Base-by-base conservation (phyloP, 2,329 filamentous ascomycete genomes). In the Botryosphaeria dothidea region DNA sequence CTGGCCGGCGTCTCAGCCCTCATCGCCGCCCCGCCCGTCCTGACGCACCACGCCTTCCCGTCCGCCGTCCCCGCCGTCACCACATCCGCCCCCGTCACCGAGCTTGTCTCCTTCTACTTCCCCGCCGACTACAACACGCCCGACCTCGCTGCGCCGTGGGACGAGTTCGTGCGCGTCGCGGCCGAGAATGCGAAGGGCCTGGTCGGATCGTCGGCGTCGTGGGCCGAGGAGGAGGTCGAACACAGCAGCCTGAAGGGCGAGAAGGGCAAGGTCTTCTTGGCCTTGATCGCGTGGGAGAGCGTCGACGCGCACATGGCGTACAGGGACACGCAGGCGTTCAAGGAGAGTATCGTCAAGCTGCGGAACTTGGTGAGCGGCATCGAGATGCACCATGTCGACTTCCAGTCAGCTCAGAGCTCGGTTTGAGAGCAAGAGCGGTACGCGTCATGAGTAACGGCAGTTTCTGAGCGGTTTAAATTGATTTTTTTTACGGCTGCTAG, bases 231-330 rank as follows among this genome's bases (percentile, higher is more conserved):
- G 8, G 51, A 57, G 23, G 41, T 64, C 7, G 67, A 69, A 51
- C 62, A 65, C 5, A 66, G 27, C 51, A 69, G 65, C 62, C 66
- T 49, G 65, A 41, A 48, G 27, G 62, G 7, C 0, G 54, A 27
- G 69, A 72, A 79, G 68, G 82, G 79, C 11, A 77, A 78, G 63
- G 71, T 80, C 64, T 79, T 79, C 68, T 69, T 82, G 3, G 65
- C 79, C n/a, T 75, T 77, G 19, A 74, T 85, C 62, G 85, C 84
- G 4, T 87, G 85, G 85, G 73, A 80, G 58, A 82, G 76, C 68
- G 75, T 83, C 21, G 81, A 84, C 38, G 76, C 75, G 54, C 85
- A 87, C 71, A 74, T 80, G 77, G 72, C 72, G 56, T 83, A 79
- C 34, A 74, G 79, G 62, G 74, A 82, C 67, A 81, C 80, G 29